Evolutionary conservation across 1,139 yeast species (phyloP), one percentile per base, ranked within the genome.

Genomic region (Hemisphaericaspora xylanilytica): DNA sequence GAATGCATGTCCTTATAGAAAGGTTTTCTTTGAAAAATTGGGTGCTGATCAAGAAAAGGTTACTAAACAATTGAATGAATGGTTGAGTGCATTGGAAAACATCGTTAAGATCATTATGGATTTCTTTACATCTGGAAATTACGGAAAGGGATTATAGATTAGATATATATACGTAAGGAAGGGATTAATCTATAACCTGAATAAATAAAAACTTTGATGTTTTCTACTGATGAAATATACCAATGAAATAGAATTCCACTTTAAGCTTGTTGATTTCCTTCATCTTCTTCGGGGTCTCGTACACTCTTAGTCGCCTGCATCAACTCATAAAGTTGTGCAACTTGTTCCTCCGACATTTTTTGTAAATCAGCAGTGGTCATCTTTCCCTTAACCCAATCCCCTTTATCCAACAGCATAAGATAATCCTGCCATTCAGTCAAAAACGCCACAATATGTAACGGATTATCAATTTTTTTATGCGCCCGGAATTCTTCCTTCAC

Each of bases 401-500:
- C 94, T 12, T 87, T 85, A 33, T 81, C 81, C 27, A 92, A 74
- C 56, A 73, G 69, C 40, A 78, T 77, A 43, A 87, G 73, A 54
- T 92, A 92, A 51, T 87, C 90, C 56, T 92, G 98, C 98, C 98
- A 92, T 48, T 88, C 84, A 1, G 95, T 80, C 46, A 92, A 72
- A 53, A 92, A 92, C 10, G 97, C 97, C 8, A 94, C 90, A 26
- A 92, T 88, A 56, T 90, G 96, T 28, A 89, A 70, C 1, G 98
- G 97, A 58, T 92, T 89, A 50, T 89, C 96, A 11, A 83, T 75
- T 36, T 68, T 63, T 46, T 80, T 78, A 63, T 94, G 98, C n/a
- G 92, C 84, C 49, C 80, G 80, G 67, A 92, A 92, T 62, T 92
- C 98, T 20, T 83, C 78, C 56, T 82, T 86, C 40, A 92, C 96